A percentile compares a stretch with the other conserved stretches of the same genome.
Conservation (phyloP, 768 basidiomycete genomes). For the Amanita molliuscula region DNA sequence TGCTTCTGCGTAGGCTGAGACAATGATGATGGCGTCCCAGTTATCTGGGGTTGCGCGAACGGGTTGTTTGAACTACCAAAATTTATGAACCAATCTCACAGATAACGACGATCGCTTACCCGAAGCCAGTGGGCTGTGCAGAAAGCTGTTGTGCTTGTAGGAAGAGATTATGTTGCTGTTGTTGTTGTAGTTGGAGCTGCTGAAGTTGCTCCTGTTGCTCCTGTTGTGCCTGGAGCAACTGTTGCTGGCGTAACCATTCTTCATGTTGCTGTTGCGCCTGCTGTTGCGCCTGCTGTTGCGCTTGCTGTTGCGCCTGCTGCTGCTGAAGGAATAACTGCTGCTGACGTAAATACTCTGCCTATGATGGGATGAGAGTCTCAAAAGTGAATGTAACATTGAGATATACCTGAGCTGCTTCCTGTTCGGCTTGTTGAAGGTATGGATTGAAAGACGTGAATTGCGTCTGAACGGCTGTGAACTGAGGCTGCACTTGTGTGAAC, state of each 20-base stretch:
- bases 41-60: constrained; percentile 52
- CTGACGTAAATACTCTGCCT: constrained; percentile 67
- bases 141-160: constrained; percentile 33
- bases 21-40: constrained; percentile 18
- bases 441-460: constrained; percentile 93
- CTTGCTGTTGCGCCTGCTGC: constrained; percentile 47
- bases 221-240: constrained; percentile 15
- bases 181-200: too few species aligned
- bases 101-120: constrained; percentile 31
- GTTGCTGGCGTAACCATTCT: constrained; percentile 44
- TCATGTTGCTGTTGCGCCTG: constrained; percentile 48
- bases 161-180: constrained; percentile 34
- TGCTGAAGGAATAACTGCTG: constrained; percentile 55
- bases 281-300: constrained; percentile 41
- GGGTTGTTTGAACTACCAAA: constrained; percentile 86
- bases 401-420: constrained; percentile 65
- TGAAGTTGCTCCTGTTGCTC: too few species aligned
- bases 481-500: constrained; percentile 54
- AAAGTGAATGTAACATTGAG: constrained; percentile 18
- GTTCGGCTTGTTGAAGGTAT: constrained; percentile 86
- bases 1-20: constrained; percentile 13
- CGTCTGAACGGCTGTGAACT: constrained; percentile 65
- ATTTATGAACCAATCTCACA: constrained; percentile 8
- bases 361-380: constrained; percentile 13
- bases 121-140: constrained; percentile 68